Base-by-base conservation (phyloP, 2,329 filamentous ascomycete species). In the Biscogniauxia mediterranea region DNA sequence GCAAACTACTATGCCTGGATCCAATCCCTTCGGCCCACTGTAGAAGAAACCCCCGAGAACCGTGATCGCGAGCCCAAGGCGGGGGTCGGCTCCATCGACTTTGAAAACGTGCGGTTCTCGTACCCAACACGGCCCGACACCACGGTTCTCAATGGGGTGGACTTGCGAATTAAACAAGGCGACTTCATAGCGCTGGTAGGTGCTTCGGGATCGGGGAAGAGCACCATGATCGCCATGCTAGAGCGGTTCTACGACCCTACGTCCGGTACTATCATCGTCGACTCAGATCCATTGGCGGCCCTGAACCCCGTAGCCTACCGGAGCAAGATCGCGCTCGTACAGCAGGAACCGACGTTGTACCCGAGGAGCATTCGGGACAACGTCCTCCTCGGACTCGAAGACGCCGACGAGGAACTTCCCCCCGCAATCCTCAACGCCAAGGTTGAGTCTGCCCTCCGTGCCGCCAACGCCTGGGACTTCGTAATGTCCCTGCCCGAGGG, bases 381-480 rank as follows among this genome's bases (percentile, higher is more conserved):
- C 61, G 76, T 84, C 89, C 5, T 75, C 80, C 17, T 80, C 9
- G 79, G 77, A 1, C 76, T 80, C 9, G 75, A 78, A 21, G 79
- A 78, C 2, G 80, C 75, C 2, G 74, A 80, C 56, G 78, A 74
- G 6, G 38, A n/a, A 6, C 17, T 46, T 5, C 38, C 38, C 5
- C 5, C 38, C 13, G 17, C 38, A n/a, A n/a, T 2, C 11, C 28
- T 56, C 3, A 56, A 61, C 7, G 20, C 52, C 1, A 82, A 86
- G 25, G 82, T 87, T 13, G 76, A 82, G 67, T 80, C 81, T 54
- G 85, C 85, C 0, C 86, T 85, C 69, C 78, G 80, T 52, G 73
- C 83, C 15, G 84, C 84, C 17, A 84, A 86, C 62, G 85, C 87
- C 57, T 83, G 88, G 68, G 84, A 87, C 1, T 81, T 81, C 15